Base-by-base conservation (phyloP, 176 grass and related monocot species). In the Musa troglodytarum region DNA sequence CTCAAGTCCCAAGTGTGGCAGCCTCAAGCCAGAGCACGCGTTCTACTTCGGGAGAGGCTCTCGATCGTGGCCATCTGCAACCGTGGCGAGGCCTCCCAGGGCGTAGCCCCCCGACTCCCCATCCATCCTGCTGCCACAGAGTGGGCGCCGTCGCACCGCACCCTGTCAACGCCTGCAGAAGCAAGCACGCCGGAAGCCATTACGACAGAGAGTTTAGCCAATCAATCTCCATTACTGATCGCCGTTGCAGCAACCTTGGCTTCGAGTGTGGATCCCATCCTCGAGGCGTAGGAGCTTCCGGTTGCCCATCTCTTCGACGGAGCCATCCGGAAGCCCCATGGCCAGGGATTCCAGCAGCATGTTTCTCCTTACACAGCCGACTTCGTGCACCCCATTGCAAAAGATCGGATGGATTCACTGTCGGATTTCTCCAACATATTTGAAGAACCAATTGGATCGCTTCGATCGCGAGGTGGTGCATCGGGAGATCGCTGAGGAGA, bases 111-210 rank as follows among this genome's bases (percentile, higher is more conserved):
- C 82, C 0, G 85, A 82, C 11, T 8, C 84, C 29, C 86, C 84
- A 91, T 66, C 84, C 92, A 91, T 51, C 58, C 84, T 15, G 88
- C 88, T 7, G 91, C 83, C 56, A 73, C 68, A 1, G 92, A 96
- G 79, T 85, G 81, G 29, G 89, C 68, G 12, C 88, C 88, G 71
- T 96, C 92, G 78, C 88, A 96, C 17, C 92, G 75, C 88, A 91
- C 13, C 92, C 88, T 17, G 89, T 85, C 59, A 96, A 20, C 6
- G 84, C 74, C 91, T 90, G 76, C 25, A 10, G 8, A 68, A 10
- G 43, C 20, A 21, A 21, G n/a, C 61, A 50, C 5, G 62, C 22
- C 29, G 29, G 50, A 17, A 55, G 17, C 52, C 0, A 29, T 11
- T 12, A 28, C 19, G 28, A 13, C 2, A 62, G 0, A 62, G 4